These are phyloP conservation scores for Ceratobasidium sp. DNA, from an alignment of 1,284 basidiomycete species.

Conservation along the genomic window DNA sequence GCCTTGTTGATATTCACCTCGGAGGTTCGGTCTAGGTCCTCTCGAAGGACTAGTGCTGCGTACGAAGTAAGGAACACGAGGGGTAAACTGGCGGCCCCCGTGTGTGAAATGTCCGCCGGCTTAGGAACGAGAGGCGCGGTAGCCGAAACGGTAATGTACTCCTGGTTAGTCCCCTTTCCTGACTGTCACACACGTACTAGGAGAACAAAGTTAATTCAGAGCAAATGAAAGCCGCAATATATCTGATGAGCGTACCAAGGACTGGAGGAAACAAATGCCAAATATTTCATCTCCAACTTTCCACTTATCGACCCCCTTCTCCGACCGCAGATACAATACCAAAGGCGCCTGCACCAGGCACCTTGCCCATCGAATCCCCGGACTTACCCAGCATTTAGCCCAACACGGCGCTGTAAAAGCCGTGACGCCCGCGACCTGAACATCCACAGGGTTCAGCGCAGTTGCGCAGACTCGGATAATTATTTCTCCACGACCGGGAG, in stretches of 20 bases:
- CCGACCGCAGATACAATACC: slow-evolving; percentile 3
- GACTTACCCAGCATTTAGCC: background rate
- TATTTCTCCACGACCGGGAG: slow-evolving; percentile 9
- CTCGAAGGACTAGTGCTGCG: background rate
- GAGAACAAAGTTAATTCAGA: too few relatives aligned
- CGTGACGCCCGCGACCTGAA: slow-evolving; percentile 14
- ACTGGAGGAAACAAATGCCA: background rate
- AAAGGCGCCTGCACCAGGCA: slow-evolving; percentile 15
- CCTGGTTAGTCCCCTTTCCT: slow-evolving; percentile 27
- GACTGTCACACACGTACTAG: background rate
- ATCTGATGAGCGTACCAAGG: too few relatives aligned
- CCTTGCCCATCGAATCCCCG: background rate
- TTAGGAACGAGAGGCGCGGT: slow-evolving; percentile 4
- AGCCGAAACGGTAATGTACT: background rate
- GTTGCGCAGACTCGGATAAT: slow-evolving; percentile 4
- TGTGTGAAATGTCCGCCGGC: background rate
- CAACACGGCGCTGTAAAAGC: background rate
- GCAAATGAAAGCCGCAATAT: too few relatives aligned
- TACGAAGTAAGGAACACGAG: slow-evolving; percentile 28
- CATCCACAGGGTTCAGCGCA: slow-evolving; percentile 11
- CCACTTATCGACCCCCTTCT: slow-evolving; percentile 11
- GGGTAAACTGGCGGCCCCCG: slow-evolving; percentile 14
- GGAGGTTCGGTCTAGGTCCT: background rate
- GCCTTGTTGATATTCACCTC: background rate
- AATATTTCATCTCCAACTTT: slow-evolving; percentile 20